phyloP scores from a whole-genome alignment of 306 rosid species.

The Crotalaria pallida region DNA sequence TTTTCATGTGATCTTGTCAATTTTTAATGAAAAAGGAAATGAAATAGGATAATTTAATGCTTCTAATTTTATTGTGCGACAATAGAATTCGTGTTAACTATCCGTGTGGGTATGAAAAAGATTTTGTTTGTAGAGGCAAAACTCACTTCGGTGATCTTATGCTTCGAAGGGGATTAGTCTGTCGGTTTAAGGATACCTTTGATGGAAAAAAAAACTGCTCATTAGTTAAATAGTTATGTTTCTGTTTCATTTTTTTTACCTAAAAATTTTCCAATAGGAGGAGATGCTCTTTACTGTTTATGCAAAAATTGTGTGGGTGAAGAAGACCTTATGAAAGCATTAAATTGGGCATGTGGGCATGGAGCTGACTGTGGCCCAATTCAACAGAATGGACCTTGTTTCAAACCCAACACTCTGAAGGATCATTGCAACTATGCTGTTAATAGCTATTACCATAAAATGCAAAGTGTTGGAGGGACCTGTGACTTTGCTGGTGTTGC shows the following conservation, averaged over 20 bases:
- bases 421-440: constrained; percentile 89
- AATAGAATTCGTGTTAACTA: constrained; percentile 17
- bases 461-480: constrained; percentile 48
- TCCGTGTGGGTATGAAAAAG: too few relatives aligned
- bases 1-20: not conserved
- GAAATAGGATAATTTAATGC: not conserved
- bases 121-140: too few relatives aligned
- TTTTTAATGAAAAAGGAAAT: not conserved
- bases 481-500: constrained; percentile 91
- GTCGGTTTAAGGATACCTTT: too few relatives aligned
- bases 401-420: constrained; percentile 74
- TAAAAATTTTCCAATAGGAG: constrained; percentile 31
- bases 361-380: constrained; percentile 83
- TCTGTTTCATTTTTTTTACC: not conserved
- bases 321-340: constrained; percentile 58
- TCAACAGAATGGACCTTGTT: constrained; percentile 67
- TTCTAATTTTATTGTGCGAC: not conserved
- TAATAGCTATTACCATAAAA: constrained; percentile 81
- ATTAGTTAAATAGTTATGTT: too few relatives aligned
- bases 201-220: too few relatives aligned
- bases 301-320: constrained; percentile 65
- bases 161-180: too few relatives aligned
- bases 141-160: too few relatives aligned
- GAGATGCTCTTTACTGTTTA: constrained; percentile 71
- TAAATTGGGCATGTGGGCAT: constrained; percentile 92